Base-by-base conservation (phyloP, 257 asterid genomes). In the Rauvolfia tetraphylla region DNA sequence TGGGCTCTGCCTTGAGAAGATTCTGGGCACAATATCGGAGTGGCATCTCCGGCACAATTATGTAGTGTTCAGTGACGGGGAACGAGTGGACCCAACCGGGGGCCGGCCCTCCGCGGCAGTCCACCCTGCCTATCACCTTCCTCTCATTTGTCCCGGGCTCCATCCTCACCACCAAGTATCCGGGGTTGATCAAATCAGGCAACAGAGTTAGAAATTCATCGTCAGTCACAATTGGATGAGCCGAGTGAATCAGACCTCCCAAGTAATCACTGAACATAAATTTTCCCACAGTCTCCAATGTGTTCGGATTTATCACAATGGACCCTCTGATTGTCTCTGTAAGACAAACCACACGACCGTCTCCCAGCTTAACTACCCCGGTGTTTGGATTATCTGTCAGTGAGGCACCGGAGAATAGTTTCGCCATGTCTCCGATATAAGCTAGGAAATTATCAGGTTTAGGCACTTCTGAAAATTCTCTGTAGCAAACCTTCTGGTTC, bases 11-110 rank as follows among this genome's bases (percentile, higher is more conserved):
- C 80, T 81, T 89, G 0, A 93, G 91, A 76, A 95, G 77, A 83
- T 95, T 95, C 61, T 83, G 90, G 0, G 93, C 93, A 80, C 97
- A 95, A 78, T 95, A 95, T 76, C 99, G 84, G 27, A 95, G 93
- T 53, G 99, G 88, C 99, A 95, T 95, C 82, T 95, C 98, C 67
- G 99, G 99, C 76, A 93, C 97, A 72, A 95, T 85, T 65, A 95
- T 86, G 20, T 93, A 95, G 73, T 93, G 89, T 81, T 95, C 96
- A 9, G 99, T 93, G 57, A 86, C 90, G 4, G 98, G 97, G 61
- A 95, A 95, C 5, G 98, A 93, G 71, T 95, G 99, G 79, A 93
- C 98, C 99, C 99, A 95, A 8, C 99, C 98, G 0, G 98, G 90
- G 0, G 97, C 68, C 0, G 98, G 93, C 71, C 96, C 90, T 22